These are phyloP conservation scores for Phytophthora kernoviae DNA, from an alignment of 352 stramenopile genomes.

Conservation along the genomic window DNA sequence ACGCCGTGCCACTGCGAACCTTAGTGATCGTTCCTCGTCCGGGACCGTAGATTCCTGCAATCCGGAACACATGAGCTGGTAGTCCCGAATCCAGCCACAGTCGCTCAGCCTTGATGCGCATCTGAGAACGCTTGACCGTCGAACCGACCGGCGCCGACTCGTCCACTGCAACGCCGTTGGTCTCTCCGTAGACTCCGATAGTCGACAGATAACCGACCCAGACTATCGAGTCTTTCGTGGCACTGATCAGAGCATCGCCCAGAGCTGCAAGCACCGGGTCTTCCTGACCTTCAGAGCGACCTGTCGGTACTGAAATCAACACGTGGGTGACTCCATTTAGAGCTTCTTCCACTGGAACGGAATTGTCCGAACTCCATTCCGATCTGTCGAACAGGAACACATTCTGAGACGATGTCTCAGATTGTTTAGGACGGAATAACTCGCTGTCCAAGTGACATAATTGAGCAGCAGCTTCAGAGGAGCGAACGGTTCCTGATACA, in stretches of 20 bases:
- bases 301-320: slow-evolving; percentile 72
- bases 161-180: slow-evolving; percentile 79
- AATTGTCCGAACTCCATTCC: slow-evolving; percentile 47
- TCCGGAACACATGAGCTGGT: slow-evolving; percentile 87
- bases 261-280: slow-evolving; percentile 79
- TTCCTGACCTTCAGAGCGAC: slow-evolving; percentile 43
- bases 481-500: slow-evolving; percentile 78
- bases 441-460: slow-evolving; percentile 38
- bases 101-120: slow-evolving; percentile 78
- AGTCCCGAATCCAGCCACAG: slow-evolving; percentile 76
- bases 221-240: slow-evolving; percentile 49
- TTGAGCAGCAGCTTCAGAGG: slow-evolving; percentile 46
- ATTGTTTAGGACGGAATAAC: slow-evolving; percentile 43
- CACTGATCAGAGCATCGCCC: slow-evolving; percentile 41
- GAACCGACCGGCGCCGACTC: slow-evolving; percentile 82
- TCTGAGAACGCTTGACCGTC: slow-evolving; percentile 62
- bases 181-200: slow-evolving; percentile 94
- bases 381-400: slow-evolving; percentile 86
- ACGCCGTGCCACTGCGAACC: slow-evolving; percentile 67
- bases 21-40: slow-evolving; percentile 82
- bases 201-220: slow-evolving; percentile 93
- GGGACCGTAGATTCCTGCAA: slow-evolving; percentile 92
- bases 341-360: slow-evolving; percentile 43
- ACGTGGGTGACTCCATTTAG: slow-evolving; percentile 75
- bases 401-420: slow-evolving; percentile 35